Evolutionary conservation across 1,284 basidiomycete genomes (phyloP).

Genomic region (Kalmanozyma brasiliensis): DNA sequence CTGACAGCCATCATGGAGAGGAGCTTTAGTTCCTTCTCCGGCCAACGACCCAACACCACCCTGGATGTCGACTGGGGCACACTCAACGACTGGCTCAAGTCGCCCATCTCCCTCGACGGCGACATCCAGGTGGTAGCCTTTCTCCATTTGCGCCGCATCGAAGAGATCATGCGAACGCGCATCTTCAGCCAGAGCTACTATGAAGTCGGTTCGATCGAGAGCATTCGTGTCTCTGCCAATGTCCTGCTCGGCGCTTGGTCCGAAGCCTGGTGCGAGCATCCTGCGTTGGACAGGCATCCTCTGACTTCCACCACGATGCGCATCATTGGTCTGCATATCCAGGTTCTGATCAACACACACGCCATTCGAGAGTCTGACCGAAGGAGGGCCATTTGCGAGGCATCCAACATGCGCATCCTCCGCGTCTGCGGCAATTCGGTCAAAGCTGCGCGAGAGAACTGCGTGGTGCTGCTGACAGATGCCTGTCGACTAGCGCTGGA

Average conservation of each 20-base stretch:
- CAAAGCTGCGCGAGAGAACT: constrained; percentile 42
- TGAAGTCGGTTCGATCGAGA: constrained; percentile 49
- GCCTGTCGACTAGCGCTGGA: constrained; percentile 36
- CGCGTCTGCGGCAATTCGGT: constrained; percentile 37
- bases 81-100: constrained; percentile 49
- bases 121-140: constrained; percentile 46
- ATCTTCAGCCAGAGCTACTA: constrained; percentile 52
- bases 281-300: constrained; percentile 27
- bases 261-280: constrained; percentile 51
- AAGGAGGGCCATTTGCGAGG: constrained; percentile 39
- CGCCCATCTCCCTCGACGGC: constrained; percentile 37
- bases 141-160: constrained; percentile 43
- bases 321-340: constrained; percentile 47
- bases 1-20: constrained; percentile 50
- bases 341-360: constrained; percentile 48
- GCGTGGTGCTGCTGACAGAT: constrained; percentile 30
- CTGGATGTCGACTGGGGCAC: constrained; percentile 47
- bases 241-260: constrained; percentile 42
- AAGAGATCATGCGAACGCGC: constrained; percentile 47
- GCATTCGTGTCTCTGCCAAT: constrained; percentile 47
- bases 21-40: constrained; percentile 48
- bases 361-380: constrained; percentile 47
- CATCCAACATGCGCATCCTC: constrained; percentile 43
- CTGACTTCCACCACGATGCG: constrained; percentile 48
- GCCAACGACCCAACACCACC: constrained; percentile 47